phyloP scores from a whole-genome alignment of 179 eudicot genomes.

The Corrigiola litoralis region DNA sequence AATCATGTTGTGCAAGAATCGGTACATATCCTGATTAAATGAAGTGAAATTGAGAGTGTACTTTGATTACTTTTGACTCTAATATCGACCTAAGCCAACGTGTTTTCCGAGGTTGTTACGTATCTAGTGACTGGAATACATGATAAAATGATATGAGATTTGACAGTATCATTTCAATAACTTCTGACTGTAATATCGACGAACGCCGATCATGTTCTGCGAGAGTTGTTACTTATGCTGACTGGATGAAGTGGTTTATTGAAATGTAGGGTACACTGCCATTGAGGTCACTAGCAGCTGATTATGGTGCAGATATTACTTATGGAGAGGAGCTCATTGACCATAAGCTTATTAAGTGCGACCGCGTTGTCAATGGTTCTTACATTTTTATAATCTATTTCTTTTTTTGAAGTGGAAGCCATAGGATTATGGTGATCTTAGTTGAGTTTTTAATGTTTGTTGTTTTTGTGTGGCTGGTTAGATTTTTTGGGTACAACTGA shows the following conservation, averaged over 20 bases:
- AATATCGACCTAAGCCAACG: too few species aligned
- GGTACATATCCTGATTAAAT: too few species aligned
- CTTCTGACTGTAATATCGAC: too few species aligned
- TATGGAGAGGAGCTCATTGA: conserved; percentile 92
- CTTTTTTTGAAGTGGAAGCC: background rate
- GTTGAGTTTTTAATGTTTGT: background rate
- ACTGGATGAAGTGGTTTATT: background rate
- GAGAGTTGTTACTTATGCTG: too few species aligned
- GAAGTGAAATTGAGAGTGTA: too few species aligned
- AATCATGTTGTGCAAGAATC: too few species aligned
- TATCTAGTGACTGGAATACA: too few species aligned
- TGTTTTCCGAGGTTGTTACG: too few species aligned
- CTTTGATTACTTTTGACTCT: too few species aligned
- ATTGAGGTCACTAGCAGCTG: conserved; percentile 67
- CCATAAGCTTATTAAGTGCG: conserved; percentile 79
- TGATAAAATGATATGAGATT: too few species aligned
- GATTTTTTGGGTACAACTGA: conserved; percentile 65
- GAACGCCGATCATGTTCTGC: too few species aligned
- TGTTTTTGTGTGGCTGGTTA: conserved; percentile 18
- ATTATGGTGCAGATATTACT: conserved; percentile 83
- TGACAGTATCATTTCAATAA: too few species aligned
- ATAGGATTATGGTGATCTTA: background rate
- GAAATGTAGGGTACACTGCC: conserved; percentile 73
- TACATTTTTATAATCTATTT: background rate
- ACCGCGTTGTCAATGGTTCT: conserved; percentile 65